Evolutionary conservation across 164 flowering plant species (phyloP), one percentile per base, ranked within the genome.

Genomic region (Liquidambar formosana): DNA sequence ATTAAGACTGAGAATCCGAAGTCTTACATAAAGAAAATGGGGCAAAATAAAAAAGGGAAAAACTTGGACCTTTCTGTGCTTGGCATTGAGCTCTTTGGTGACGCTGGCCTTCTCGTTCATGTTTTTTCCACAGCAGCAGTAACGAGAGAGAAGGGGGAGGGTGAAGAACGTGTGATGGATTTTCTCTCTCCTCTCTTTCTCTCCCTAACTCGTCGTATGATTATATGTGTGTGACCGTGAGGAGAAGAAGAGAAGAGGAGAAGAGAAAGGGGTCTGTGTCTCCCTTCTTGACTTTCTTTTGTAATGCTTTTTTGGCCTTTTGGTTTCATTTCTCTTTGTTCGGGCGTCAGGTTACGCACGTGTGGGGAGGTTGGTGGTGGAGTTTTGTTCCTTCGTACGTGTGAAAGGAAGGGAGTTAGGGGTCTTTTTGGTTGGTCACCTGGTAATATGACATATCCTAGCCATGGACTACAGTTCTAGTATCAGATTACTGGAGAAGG

Each of bases 51-150:
- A 14, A 4, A 27, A 33, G 14, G 41, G 15, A 4, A n/a, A 47
- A 15, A 27, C n/a, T n/a, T n/a, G n/a, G 19, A 86, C 90, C 88
- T 86, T 86, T 74, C 79, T 74, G 74, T 86, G 90, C 75, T 43
- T 78, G 69, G 87, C 87, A 67, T 86, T 86, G 61, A 86, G 88
- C 82, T 86, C 90, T 57, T 84, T 84, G 58, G 88, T 61, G 22
- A 86, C 90, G 79, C 67, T 80, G 48, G 90, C 90, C 73, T 86
- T 86, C 79, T 77, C 82, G 76, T 86, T 86, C 90, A 86, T 86
- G 74, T 64, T 65, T 57, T 25, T 25, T 33, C 4, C 41, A 33
- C 41, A 33, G 6, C 53, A 47, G 44, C 14, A 12, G 22, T 12
- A 43, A 10, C 18, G 65, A 63, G 49, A 53, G 67, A 65, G 64